Evolutionary conservation across 169 alveolate species (phyloP).

Genomic region (Babesia ovis): DNA sequence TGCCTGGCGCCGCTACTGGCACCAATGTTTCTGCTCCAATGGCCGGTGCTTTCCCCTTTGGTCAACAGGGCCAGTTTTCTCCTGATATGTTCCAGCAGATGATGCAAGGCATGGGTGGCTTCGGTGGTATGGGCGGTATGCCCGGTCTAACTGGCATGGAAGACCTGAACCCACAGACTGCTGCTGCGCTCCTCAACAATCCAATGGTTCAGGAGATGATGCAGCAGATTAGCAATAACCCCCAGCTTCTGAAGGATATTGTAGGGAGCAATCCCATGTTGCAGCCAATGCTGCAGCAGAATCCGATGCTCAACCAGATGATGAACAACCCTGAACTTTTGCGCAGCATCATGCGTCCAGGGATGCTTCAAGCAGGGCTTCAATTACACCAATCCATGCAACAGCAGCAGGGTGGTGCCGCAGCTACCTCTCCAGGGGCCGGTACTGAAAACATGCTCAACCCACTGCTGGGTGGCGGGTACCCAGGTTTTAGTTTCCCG

Average conservation of each 20-base stretch:
- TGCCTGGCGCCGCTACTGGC: conserved; percentile 23
- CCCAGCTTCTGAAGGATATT: conserved; percentile 70
- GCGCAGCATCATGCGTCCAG: conserved; percentile 83
- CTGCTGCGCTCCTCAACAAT: conserved; percentile 68
- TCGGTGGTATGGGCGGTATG: conserved; percentile 27
- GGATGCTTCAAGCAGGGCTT: conserved; percentile 79
- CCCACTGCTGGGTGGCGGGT: conserved; percentile 31
- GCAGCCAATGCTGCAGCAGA: conserved; percentile 72
- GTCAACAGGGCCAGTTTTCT: conserved; percentile 34
- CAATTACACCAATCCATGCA: conserved; percentile 76
- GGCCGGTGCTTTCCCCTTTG: conserved; percentile 20
- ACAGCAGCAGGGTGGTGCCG: conserved; percentile 20
- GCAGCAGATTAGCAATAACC: conserved; percentile 73
- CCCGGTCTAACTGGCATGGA: conserved; percentile 47
- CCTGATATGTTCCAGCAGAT: conserved; percentile 68
- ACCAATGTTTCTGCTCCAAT: conserved; percentile 22
- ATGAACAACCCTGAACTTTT: conserved; percentile 83
- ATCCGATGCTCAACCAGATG: conserved; percentile 83
- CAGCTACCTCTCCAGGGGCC: conserved; percentile 8
- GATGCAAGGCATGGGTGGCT: conserved; percentile 28
- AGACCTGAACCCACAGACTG: conserved; percentile 59
- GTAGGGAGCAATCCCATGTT: conserved; percentile 56
- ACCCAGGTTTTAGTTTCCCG: conserved; percentile 30
- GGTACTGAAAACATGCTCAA: background rate
- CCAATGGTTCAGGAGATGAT: conserved; percentile 81